These are phyloP conservation scores for Saussurea involucrata DNA, from an alignment of 129 eudicot genomes.

Conservation along the genomic window DNA sequence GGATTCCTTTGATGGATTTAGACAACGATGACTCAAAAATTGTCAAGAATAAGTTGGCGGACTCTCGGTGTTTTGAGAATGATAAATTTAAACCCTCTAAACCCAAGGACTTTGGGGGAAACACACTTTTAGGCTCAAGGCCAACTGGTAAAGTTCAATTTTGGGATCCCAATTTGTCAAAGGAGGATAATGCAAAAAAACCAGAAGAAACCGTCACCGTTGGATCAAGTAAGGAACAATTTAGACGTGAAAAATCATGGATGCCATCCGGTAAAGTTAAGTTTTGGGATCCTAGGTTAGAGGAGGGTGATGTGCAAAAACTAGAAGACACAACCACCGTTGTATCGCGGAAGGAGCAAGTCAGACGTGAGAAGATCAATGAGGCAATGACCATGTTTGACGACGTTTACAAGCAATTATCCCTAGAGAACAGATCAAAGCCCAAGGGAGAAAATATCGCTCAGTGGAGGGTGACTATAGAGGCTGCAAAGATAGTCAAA, in stretches of 20 bases:
- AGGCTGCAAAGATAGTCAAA: slow-evolving; percentile 29
- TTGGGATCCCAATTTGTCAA: background rate
- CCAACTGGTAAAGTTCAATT: background rate
- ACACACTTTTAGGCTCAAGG: background rate
- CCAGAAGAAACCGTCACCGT: slow-evolving; percentile 5
- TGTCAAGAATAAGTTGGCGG: too few relatives aligned
- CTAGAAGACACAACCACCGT: background rate
- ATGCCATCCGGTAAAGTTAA: slow-evolving; percentile 2
- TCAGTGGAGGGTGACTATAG: background rate
- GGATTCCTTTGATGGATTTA: background rate
- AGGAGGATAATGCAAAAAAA: background rate
- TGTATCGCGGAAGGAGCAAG: background rate
- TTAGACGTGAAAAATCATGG: background rate
- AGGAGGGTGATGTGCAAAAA: slow-evolving; percentile 2
- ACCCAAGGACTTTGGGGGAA: background rate
- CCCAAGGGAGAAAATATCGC: slow-evolving; percentile 6
- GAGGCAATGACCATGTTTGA: slow-evolving; percentile 37
- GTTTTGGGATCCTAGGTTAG: background rate
- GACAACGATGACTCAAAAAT: background rate
- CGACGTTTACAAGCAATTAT: background rate
- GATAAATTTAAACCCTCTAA: background rate
- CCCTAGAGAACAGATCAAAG: background rate
- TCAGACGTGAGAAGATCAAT: slow-evolving; percentile 25
- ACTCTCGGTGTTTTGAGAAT: too few relatives aligned
- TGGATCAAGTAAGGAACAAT: background rate